Percentiles rank a stretch among this genome's conserved stretches.
phyloP scores from a whole-genome alignment of 2,329 filamentous ascomycete genomes.

The Aspergillus caelatus region DNA sequence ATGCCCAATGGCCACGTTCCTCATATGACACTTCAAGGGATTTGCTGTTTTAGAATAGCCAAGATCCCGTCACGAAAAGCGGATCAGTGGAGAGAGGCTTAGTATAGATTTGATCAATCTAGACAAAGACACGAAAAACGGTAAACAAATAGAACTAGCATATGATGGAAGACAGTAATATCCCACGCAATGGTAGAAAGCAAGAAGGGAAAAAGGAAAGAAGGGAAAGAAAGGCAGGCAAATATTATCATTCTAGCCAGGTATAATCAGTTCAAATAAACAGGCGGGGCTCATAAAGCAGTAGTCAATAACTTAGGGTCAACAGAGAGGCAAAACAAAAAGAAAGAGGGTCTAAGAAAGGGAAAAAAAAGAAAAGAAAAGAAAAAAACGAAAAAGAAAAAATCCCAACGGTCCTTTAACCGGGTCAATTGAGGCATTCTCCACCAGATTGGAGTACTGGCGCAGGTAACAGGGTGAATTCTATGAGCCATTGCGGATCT shows the following conservation, averaged over 20 bases:
- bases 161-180: slow-evolving; percentile 16
- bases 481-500: slow-evolving; percentile 20
- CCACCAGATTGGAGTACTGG: slow-evolving; percentile 18
- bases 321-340: slow-evolving; percentile 10
- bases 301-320: slow-evolving; percentile 14
- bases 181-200: slow-evolving; percentile 16
- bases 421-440: slow-evolving; percentile 23
- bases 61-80: slow-evolving; percentile 3
- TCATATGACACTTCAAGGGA: slow-evolving; percentile 16
- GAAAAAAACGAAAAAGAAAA: slow-evolving; percentile 12
- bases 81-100: slow-evolving; percentile 10
- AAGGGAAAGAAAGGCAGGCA: slow-evolving; percentile 8
- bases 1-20: slow-evolving; percentile 29
- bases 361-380: slow-evolving; percentile 10
- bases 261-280: slow-evolving; percentile 34
- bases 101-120: slow-evolving; percentile 12
- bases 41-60: slow-evolving; percentile 16
- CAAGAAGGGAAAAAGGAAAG: slow-evolving; percentile 20
- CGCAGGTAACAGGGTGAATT: slow-evolving; percentile 15
- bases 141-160: slow-evolving; percentile 18
- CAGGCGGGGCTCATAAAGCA: slow-evolving; percentile 34
- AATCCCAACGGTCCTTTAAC: slow-evolving; percentile 12
- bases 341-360: slow-evolving; percentile 11
- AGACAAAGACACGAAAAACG: slow-evolving; percentile 11
- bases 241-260: slow-evolving; percentile 24